Conservation (phyloP, 1,139 yeast genomes). For the Blastobotrys ciferrii region DNA sequence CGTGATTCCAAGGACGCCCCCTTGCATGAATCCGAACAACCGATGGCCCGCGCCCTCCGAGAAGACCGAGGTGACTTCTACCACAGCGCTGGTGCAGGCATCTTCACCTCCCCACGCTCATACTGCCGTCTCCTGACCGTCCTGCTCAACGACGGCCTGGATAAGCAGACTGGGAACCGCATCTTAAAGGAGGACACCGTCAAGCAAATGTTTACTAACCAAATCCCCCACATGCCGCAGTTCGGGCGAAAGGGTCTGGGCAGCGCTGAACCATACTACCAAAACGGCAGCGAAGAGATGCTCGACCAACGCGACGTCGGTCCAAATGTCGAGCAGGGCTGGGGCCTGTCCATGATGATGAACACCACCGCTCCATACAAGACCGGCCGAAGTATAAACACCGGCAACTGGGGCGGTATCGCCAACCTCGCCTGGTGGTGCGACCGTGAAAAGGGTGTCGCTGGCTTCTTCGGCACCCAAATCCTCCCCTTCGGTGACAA, state of each 20-base stretch:
- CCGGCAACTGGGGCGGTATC: slow-evolving; percentile 8
- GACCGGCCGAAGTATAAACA: slow-evolving; percentile 2
- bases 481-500: slow-evolving; percentile 6
- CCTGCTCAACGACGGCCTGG: slow-evolving; percentile 46
- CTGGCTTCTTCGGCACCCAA: slow-evolving; percentile 5
- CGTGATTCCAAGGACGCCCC: neutral
- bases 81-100: slow-evolving; percentile 44
- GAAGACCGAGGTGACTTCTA: neutral
- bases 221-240: slow-evolving; percentile 26
- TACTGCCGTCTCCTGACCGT: slow-evolving; percentile 46
- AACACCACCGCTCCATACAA: neutral
- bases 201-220: slow-evolving; percentile 26
- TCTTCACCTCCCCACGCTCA: slow-evolving; percentile 46
- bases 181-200: slow-evolving; percentile 34
- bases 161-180: slow-evolving; percentile 32
- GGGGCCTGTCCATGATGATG: slow-evolving; percentile 10
- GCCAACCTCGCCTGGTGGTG: slow-evolving; percentile 9
- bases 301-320: slow-evolving; percentile 5
- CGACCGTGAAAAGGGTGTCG: slow-evolving; percentile 1
- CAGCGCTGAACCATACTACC: slow-evolving; percentile 19
- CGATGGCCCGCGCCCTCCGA: slow-evolving; percentile 1
- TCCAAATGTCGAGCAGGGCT: slow-evolving; percentile 7
- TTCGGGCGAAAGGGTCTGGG: slow-evolving; percentile 24
- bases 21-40: slow-evolving; percentile 1
- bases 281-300: slow-evolving; percentile 15